Evolutionary conservation across 2,329 filamentous ascomycete species (phyloP), one percentile per base, ranked within the genome.

Genomic region (Cladorrhinum sp.): DNA sequence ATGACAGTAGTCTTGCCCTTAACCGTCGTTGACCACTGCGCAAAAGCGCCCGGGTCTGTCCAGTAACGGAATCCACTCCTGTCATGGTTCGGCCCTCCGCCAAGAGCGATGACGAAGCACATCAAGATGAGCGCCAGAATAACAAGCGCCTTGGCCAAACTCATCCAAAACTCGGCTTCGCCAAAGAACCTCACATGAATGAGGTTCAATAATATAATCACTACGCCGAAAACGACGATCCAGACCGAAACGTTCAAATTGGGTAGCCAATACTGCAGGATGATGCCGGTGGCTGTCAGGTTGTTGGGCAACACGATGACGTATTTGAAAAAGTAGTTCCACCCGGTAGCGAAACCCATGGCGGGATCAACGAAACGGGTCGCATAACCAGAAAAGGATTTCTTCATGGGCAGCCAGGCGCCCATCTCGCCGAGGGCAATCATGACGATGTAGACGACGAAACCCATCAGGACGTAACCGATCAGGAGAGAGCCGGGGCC

Each of bases 341-440:
- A 79, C 2, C 74, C 78, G 2, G 77, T 77, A 10, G 76, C 77
- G 55, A 77, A 79, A 0, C 71, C 70, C 62, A 72, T 67, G n/a
- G 70, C 68, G 22, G 71, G 70, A 68, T 89, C 85, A 65, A 81
- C 81, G 73, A 87, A 89, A 55, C 86, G 80, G 49, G 81, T 78
- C 22, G 85, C 85, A 65, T 88, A 89, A 52, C 85, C 84, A 50
- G 85, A 83, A 69, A 89, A 89, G 62, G 84, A 84, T 69, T 83
- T 83, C 58, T 82, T 78, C 60, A 85, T 74, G 16, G 86, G 86
- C 29, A 89, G 72, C 82, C 83, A 88, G 45, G 86, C 80, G 23
- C 85, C 85, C 85, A 89, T 89, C 68, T 89, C 86, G 54, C 85
- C 85, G n/a, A 89, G 79, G 49, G 83, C 84, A 57, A 82, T 82